Conservation (phyloP, 169 alveolate genomes). For the Plasmodium chabaudi region DNA sequence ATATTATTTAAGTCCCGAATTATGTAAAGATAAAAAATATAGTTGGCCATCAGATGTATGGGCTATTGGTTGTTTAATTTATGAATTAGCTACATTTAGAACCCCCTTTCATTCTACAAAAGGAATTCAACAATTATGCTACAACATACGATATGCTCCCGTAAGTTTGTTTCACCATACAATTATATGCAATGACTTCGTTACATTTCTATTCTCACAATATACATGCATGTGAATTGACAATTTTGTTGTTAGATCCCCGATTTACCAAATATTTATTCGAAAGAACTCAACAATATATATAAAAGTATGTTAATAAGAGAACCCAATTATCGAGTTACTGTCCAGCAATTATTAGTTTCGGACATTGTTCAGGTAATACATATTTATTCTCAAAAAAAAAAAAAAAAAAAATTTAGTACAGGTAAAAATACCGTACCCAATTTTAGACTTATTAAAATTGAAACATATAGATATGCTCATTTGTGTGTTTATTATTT, state of each 20-base stretch:
- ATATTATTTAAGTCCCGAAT: constrained; percentile 99
- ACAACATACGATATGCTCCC: constrained; percentile 84
- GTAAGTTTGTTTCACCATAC: constrained; percentile 51
- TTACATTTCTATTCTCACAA: no score
- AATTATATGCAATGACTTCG: neutral
- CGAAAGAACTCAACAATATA: constrained; percentile 81
- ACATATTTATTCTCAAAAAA: neutral
- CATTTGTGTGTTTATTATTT: neutral
- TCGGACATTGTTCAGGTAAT: constrained; percentile 73
- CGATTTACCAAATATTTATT: constrained; percentile 81
- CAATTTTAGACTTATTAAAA: neutral
- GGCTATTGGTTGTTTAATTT: constrained; percentile 97
- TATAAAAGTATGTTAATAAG: constrained; percentile 84
- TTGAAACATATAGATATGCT: neutral
- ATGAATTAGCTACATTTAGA: constrained; percentile 86
- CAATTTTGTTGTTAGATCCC: constrained; percentile 77
- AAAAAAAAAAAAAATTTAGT: constrained; percentile 7
- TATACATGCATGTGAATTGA: neutral
- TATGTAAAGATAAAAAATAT: constrained; percentile 95
- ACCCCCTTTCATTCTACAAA: constrained; percentile 91
- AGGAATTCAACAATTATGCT: constrained; percentile 85
- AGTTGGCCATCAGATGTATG: constrained; percentile 99
- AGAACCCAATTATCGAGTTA: constrained; percentile 70
- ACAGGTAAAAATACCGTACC: neutral
- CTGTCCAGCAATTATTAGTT: constrained; percentile 71